Evolutionary conservation across 208 protist genomes (phyloP), one percentile per base, ranked within the genome.

Genomic region (Acanthamoeba castellanii): DNA sequence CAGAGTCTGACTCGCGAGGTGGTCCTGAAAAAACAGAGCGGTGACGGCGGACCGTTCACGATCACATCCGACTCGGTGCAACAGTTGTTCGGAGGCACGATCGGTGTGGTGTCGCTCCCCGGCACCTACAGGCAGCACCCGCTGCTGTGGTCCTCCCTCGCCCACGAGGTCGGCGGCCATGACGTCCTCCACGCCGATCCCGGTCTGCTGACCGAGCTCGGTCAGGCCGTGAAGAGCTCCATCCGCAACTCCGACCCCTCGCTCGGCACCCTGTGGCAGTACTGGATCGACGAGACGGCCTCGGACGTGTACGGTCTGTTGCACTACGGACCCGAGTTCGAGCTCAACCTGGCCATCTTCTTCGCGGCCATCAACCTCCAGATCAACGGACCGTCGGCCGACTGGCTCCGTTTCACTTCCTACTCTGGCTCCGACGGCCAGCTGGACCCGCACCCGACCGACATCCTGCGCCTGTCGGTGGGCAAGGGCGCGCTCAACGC

Each of bases 211-310:
- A 20, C 14, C 16, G 70, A 78, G 34, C 70, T 78, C 8, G 70
- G 70, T 2, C 9, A 34, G 32, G 70, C 70, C 25, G 70, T 78
- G 18, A 37, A 78, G 27, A 25, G 42, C 9, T 9, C 25, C 16
- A 20, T 78, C 20, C 27, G 34, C 25, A 25, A 25, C n/a, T 13
- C 16, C 16, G 70, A 78, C 32, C 7, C 70, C 32, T 16, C n/a
- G 14, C 32, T 78, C 8, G 70, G 30, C 34, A 11, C 9, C 32
- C 70, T 78, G 9, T 78, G 70, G 70, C 32, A 78, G 34, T 78
- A 78, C n/a, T 78, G 70, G 70, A 78, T 78, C 70, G 70, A 78
- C 70, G 70, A 78, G 32, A 78, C 70, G 70, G 70, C 70, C 6
- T 78, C 70, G 2, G 70, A 78, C 34, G 70, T 78, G 30, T 78